A percentile compares a stretch with the other conserved stretches of the same genome.
Conservation (phyloP, 441 rosid genomes). For the Theobroma grandiflorum region DNA sequence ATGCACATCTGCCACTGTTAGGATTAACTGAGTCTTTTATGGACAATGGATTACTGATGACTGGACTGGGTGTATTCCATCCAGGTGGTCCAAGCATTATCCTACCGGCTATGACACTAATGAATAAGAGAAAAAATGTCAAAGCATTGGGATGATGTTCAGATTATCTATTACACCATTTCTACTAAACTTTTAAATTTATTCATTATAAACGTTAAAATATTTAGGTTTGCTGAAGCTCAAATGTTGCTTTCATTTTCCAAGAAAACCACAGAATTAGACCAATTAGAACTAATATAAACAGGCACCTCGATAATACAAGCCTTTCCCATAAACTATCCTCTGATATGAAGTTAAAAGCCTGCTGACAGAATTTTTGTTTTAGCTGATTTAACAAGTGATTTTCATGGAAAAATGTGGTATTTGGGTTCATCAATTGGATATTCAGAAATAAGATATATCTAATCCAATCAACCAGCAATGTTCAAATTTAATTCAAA, state of each 20-base stretch:
- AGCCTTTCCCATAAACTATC: background rate
- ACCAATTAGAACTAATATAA: background rate
- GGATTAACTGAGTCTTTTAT: background rate
- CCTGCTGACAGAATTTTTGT: background rate
- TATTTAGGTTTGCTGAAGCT: background rate
- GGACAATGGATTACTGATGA: background rate
- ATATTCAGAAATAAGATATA: background rate
- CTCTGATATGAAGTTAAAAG: constrained; percentile 4
- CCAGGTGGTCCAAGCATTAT: background rate
- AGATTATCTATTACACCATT: background rate
- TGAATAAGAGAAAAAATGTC: background rate
- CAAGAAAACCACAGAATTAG: background rate
- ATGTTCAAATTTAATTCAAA: background rate
- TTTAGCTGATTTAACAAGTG: background rate
- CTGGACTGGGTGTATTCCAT: background rate
- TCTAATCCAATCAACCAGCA: background rate
- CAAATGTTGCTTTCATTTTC: background rate
- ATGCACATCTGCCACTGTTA: background rate
- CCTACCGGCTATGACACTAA: background rate
- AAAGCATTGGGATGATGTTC: background rate
- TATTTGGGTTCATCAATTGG: background rate
- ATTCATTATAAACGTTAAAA: no score
- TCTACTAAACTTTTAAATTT: background rate
- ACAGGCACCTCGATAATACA: background rate
- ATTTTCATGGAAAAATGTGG: background rate